phyloP scores from a whole-genome alignment of 805 yeast species.

The Pichia eremophila region DNA sequence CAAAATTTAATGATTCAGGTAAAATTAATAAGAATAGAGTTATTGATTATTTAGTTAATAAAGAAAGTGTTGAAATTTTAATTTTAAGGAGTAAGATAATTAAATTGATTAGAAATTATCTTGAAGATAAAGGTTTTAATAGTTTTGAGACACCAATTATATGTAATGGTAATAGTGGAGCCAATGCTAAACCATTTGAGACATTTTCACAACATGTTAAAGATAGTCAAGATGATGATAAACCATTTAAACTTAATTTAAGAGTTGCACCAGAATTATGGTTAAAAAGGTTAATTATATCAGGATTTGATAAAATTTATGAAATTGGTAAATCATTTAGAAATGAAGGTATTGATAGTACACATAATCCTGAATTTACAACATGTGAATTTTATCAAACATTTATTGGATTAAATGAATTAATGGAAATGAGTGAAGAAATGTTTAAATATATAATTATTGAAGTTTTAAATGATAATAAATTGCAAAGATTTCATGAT shows the following conservation, averaged over 20 bases:
- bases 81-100: slow-evolving; percentile 48
- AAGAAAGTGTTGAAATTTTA: slow-evolving; percentile 36
- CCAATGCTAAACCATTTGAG: slow-evolving; percentile 80
- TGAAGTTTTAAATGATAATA: slow-evolving; percentile 20
- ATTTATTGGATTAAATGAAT: slow-evolving; percentile 53
- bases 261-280: slow-evolving; percentile 94
- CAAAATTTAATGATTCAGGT: slow-evolving; percentile 43
- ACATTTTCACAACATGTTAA: slow-evolving; percentile 35
- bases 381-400: slow-evolving; percentile 83
- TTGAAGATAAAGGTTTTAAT: slow-evolving; percentile 46
- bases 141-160: slow-evolving; percentile 89
- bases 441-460: slow-evolving; percentile 37
- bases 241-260: slow-evolving; percentile 34
- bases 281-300: slow-evolving; percentile 73
- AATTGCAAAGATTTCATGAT: slow-evolving; percentile 13
- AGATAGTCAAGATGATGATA: not conserved
- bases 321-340: slow-evolving; percentile 83
- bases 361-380: slow-evolving; percentile 93
- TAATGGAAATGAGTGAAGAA: slow-evolving; percentile 56
- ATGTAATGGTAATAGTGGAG: slow-evolving; percentile 64
- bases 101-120: slow-evolving; percentile 45
- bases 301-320: slow-evolving; percentile 80
- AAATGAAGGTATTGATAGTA: slow-evolving; percentile 86
- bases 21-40: slow-evolving; percentile 61
- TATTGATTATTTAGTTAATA: slow-evolving; percentile 60